phyloP scores from a whole-genome alignment of 805 yeast species.

The Lachancea sp. region DNA sequence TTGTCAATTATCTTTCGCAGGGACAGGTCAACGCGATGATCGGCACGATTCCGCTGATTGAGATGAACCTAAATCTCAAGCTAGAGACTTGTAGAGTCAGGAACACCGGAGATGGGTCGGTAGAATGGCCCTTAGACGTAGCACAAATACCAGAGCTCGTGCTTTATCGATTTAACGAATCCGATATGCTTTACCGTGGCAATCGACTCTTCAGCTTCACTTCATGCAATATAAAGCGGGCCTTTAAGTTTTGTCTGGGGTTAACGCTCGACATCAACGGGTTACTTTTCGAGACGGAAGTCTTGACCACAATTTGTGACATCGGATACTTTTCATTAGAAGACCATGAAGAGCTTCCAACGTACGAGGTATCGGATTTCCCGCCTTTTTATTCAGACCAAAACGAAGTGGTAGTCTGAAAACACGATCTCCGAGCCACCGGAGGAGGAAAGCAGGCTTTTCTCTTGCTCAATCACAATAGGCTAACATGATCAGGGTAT shows the following conservation, averaged over 20 bases:
- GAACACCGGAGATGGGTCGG: neutral
- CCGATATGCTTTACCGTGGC: constrained; percentile 29
- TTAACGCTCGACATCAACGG: constrained; percentile 25
- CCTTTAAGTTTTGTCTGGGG: constrained; percentile 23
- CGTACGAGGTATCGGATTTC: constrained; percentile 1
- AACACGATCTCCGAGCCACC: neutral
- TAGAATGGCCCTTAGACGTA: constrained; percentile 1
- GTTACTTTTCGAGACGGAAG: constrained; percentile 18
- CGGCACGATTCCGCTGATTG: constrained; percentile 19
- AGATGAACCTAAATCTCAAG: constrained; percentile 5
- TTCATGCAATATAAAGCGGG: constrained; percentile 25
- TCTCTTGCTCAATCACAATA: too few species aligned
- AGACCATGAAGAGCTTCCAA: constrained; percentile 5
- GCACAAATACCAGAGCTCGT: neutral
- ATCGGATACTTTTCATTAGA: constrained; percentile 6
- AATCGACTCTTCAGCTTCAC: constrained; percentile 28
- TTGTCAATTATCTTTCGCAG: constrained; percentile 23
- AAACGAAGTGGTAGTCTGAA: neutral
- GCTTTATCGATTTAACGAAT: constrained; percentile 24
- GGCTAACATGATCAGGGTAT: too few species aligned
- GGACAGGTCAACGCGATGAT: constrained; percentile 24
- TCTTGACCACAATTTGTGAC: constrained; percentile 20
- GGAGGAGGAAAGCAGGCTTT: neutral
- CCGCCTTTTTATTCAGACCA: constrained; percentile 4
- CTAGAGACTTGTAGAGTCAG: neutral